phyloP scores from a whole-genome alignment of 441 rosid genomes.

The Populus trichocarpa region DNA sequence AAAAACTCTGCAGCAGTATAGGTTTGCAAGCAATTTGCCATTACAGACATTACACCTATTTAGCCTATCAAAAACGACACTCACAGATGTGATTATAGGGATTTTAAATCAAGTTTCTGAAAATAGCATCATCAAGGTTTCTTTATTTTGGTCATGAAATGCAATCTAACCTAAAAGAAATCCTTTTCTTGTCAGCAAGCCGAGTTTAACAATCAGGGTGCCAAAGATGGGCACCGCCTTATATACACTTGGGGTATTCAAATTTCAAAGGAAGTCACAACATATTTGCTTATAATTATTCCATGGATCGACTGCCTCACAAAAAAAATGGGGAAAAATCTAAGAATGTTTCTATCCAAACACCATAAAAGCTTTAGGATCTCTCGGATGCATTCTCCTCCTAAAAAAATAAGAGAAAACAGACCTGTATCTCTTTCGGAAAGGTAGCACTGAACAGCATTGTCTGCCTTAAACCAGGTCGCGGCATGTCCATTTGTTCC shows the following conservation, averaged over 20 bases:
- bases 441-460: constrained; percentile 95
- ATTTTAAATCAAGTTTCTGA: background rate
- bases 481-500: constrained; percentile 50
- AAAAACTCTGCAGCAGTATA: background rate
- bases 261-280: background rate
- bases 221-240: background rate
- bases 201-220: background rate
- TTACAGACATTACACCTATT: background rate
- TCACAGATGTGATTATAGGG: background rate
- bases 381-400: background rate
- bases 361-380: background rate
- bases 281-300: background rate
- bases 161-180: background rate
- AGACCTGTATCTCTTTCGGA: constrained; percentile 91
- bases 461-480: constrained; percentile 76
- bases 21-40: background rate
- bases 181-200: background rate
- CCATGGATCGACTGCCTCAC: background rate
- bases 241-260: background rate
- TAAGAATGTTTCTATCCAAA: background rate
- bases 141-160: background rate
- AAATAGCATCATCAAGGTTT: background rate
- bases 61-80: too few relatives aligned
- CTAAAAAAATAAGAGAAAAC: constrained; percentile 6
- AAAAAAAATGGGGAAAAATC: background rate